Base-by-base conservation (phyloP, 805 yeast species). In the Kluyveromyces wickerhamii region DNA sequence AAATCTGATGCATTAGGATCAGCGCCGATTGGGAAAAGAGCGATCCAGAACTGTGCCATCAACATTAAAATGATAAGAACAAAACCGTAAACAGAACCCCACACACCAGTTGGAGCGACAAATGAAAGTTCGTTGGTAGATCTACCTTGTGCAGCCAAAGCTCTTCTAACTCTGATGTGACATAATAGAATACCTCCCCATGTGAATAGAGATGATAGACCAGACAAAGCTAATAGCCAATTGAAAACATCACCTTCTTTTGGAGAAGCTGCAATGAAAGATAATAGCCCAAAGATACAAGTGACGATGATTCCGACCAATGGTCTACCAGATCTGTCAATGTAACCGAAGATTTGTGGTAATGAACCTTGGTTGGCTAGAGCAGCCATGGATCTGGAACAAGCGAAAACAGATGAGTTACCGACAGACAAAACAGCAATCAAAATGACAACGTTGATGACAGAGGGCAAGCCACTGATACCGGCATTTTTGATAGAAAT, bases 11-110 rank as follows among this genome's bases (percentile, higher is more conserved):
- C 82, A 51, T 61, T 65, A 35, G 80, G 73, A 7, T 57, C 29
- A 5, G 39, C 64, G 10, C 75, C 74, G 29, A 75, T 51, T 36
- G 94, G 94, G 68, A 67, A 83, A 27, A 81, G 61, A 5, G 92
- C 88, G 39, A 79, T 68, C 85, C 89, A 85, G 66, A 85, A 82
- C 61, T 82, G 88, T 20, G 87, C 84, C 37, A 72, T 62, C 40
- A 86, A 64, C 42, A 84, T 77, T 37, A 79, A 55, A 21, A 69
- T 24, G 54, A 77, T 77, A 51, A 86, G 59, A 17, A 59, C 38
- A 12, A 72, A 49, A 36, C 92, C 94, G 40, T 52, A 55, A 1
- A 52, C 49, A 3, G 94, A 78, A 31, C 94, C 94, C 45, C 54
- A 61, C 20, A 77, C 58, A 46, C 95, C 95, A 25, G 71, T 64